Conservation (phyloP, 257 asterid species). For the Cruciata laevipes region DNA sequence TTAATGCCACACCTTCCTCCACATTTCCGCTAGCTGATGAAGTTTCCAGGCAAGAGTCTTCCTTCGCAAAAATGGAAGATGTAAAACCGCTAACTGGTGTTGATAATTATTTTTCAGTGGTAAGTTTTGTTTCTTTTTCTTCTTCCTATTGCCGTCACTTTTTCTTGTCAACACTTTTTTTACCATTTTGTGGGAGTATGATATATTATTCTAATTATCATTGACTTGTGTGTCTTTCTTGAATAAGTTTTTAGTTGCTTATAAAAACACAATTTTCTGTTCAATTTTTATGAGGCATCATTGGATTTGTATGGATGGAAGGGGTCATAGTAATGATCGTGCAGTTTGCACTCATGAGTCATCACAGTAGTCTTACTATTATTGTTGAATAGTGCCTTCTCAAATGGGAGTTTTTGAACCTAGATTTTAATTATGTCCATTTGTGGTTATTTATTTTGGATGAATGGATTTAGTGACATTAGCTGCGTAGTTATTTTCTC, state of each 20-base stretch:
- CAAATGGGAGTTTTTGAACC: background rate
- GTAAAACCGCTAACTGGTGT: constrained; percentile 41
- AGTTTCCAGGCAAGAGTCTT: constrained; percentile 31
- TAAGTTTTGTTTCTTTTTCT: constrained; percentile 10
- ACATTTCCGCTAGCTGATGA: constrained; percentile 37
- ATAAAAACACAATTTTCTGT: background rate
- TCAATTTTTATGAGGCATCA: background rate
- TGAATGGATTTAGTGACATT: background rate
- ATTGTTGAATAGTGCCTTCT: too few species aligned
- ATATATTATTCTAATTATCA: background rate
- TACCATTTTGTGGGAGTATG: background rate
- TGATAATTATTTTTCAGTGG: constrained; percentile 46
- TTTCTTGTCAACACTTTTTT: background rate
- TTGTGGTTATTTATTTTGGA: background rate
- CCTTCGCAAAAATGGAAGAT: constrained; percentile 23
- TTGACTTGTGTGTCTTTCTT: background rate
- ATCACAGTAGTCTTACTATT: too few species aligned
- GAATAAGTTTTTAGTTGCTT: background rate
- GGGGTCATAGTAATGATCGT: background rate
- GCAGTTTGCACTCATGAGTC: too few species aligned
- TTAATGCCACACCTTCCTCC: constrained; percentile 46
- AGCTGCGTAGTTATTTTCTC: background rate
- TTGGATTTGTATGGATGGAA: background rate
- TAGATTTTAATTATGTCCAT: background rate
- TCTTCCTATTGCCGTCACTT: background rate